Base-by-base conservation (phyloP, 2,329 filamentous ascomycete species). In the Neospermospora avenae region DNA sequence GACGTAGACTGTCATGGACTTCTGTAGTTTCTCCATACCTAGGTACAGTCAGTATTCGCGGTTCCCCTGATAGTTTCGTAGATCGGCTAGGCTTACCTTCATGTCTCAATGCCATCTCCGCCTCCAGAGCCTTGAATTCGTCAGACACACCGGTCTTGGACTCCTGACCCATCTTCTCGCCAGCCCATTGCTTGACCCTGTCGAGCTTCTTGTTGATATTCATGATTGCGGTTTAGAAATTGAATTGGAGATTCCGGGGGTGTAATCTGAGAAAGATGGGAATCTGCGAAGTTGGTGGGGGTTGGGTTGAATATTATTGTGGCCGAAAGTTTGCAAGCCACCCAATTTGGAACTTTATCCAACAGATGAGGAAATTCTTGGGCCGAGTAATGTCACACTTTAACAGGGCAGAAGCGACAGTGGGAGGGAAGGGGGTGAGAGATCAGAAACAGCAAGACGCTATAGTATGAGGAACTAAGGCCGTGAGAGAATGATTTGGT, bases 121-220 rank as follows among this genome's bases (percentile, higher is more conserved):
- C 81, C 77, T 98, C 93, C 69, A 98, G 78, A 62, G 84, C 84
- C 77, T 90, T 96, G 83, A 98, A 98, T 71, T 97, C 89, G 55
- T 98, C 92, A 0, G 91, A 89, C 65, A 91, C 86, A 73, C 82
- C 85, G 10, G 93, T 97, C 78, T 92, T 95, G 77, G 87, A 84
- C 77, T 97, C 93, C 66, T 85, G 85, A 69, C 93, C 93, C 90
- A 98, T 96, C 77, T 93, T 91, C 79, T 98, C 93, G 68, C 91
- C 91, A 39, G 93, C 91, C 93, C 93, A 98, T 88, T 98, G 93
- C 80, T 93, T 96, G 80, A 96, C 88, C 72, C 93, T 89, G 77
- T 93, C 93, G 74, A 98, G 86, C 75, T 96, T 96, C 81, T 96
- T 96, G 77, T 70, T 73, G 66, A 73, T 72, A 68, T 73, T 73